Percentiles rank a stretch among this genome's conserved stretches.
Conservation (phyloP, 1,284 basidiomycete species). For the Moesziomyces sp. region DNA sequence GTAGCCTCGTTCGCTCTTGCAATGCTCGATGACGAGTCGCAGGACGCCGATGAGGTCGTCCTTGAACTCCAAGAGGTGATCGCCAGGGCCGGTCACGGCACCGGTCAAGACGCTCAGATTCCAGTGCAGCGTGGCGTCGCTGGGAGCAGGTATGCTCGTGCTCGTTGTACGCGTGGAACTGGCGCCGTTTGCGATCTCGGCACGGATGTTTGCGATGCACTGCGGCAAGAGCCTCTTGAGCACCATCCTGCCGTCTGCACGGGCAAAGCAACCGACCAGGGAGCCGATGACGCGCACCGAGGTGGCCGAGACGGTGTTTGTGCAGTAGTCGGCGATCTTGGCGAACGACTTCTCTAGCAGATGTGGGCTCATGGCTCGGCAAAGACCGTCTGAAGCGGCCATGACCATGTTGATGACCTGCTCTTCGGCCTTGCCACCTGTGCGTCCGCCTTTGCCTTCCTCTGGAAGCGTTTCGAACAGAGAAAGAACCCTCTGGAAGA, state of each 20-base stretch:
- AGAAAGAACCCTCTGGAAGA: constrained; percentile 85
- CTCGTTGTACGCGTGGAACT: constrained; percentile 90
- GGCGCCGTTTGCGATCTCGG: constrained; percentile 89
- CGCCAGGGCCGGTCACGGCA: constrained; percentile 50
- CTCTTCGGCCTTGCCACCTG: constrained; percentile 88
- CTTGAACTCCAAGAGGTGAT: constrained; percentile 75
- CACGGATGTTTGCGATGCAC: constrained; percentile 82
- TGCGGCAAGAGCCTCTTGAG: constrained; percentile 83
- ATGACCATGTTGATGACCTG: constrained; percentile 83
- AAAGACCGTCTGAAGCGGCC: constrained; percentile 83
- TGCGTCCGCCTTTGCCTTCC: constrained; percentile 78
- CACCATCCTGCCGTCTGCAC: constrained; percentile 80
- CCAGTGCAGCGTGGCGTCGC: constrained; percentile 94
- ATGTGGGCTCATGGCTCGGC: constrained; percentile 85
- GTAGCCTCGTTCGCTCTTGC: constrained; percentile 90
- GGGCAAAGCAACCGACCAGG: constrained; percentile 85
- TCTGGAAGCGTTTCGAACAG: constrained; percentile 94
- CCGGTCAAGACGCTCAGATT: constrained; percentile 71
- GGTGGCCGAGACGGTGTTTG: constrained; percentile 79
- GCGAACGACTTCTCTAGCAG: constrained; percentile 88
- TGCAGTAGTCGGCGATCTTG: constrained; percentile 82
- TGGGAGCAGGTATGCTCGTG: constrained; percentile 82
- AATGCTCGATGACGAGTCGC: constrained; percentile 78
- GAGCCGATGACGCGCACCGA: constrained; percentile 89
- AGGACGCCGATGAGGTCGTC: constrained; percentile 78